Conservation (phyloP, 2,329 filamentous ascomycete species). For the Apiospora marii region DNA sequence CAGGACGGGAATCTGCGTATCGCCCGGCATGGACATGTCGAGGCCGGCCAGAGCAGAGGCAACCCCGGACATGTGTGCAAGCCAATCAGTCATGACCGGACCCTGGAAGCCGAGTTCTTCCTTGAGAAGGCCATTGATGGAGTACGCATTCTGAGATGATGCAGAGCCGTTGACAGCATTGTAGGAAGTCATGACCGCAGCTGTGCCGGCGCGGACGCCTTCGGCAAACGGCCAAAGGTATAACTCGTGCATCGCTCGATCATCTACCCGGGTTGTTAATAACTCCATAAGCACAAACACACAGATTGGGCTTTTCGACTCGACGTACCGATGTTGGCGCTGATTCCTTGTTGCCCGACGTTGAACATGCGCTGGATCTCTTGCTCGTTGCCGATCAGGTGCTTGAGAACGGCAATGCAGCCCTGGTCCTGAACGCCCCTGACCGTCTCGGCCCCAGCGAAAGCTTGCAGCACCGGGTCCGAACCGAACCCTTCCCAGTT, state of each 20-base stretch:
- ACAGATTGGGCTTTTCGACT: no score
- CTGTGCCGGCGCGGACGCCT: slow-evolving; percentile 78
- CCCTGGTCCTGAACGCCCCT: slow-evolving; percentile 64
- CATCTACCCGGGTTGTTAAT: slow-evolving; percentile 34
- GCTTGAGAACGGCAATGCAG: slow-evolving; percentile 65
- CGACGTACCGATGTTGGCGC: slow-evolving; percentile 69
- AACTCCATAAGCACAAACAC: slow-evolving; percentile 5
- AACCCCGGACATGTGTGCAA: slow-evolving; percentile 79
- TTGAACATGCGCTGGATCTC: slow-evolving; percentile 64
- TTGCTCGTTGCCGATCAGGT: slow-evolving; percentile 63
- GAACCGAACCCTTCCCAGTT: slow-evolving; percentile 80
- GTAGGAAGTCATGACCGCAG: slow-evolving; percentile 84
- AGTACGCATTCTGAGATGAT: slow-evolving; percentile 71
- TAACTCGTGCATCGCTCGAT: slow-evolving; percentile 67
- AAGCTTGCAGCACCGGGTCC: slow-evolving; percentile 70
- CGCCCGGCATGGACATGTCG: slow-evolving; percentile 68
- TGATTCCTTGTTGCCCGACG: slow-evolving; percentile 60
- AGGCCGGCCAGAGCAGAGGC: slow-evolving; percentile 76
- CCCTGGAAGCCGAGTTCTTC: slow-evolving; percentile 79
- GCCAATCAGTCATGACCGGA: slow-evolving; percentile 76
- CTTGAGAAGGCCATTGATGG: slow-evolving; percentile 75
- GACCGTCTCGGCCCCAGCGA: slow-evolving; percentile 59
- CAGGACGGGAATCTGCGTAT: slow-evolving; percentile 56
- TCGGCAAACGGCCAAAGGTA: slow-evolving; percentile 85
- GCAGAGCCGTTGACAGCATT: slow-evolving; percentile 75